Evolutionary conservation across 176 grass and related monocot genomes (phyloP).

Genomic region (Hyparrhenia diplandra): DNA sequence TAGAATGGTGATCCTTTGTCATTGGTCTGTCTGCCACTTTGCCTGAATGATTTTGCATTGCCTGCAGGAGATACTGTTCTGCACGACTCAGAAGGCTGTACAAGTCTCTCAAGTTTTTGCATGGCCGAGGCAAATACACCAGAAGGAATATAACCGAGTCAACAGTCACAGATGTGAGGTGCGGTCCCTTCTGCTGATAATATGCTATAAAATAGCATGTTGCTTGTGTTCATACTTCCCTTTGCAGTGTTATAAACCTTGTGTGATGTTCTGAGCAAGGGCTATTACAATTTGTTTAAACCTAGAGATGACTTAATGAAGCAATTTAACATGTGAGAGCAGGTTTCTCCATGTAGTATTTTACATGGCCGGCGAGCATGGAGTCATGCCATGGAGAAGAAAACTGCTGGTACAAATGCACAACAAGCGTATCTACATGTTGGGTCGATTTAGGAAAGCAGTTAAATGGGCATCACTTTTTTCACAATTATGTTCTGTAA

Average conservation of each 20-base stretch:
- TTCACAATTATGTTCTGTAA: slow-evolving; percentile 76
- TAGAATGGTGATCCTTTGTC: background rate
- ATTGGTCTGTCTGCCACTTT: slow-evolving; percentile 5
- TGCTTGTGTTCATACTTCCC: background rate
- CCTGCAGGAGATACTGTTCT: slow-evolving; percentile 84
- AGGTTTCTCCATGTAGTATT: slow-evolving; percentile 91
- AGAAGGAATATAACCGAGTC: slow-evolving; percentile 74
- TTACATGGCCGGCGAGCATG: slow-evolving; percentile 95
- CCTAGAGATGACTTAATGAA: background rate
- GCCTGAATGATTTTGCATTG: slow-evolving; percentile 35
- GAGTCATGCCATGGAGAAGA: slow-evolving; percentile 99
- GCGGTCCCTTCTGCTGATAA: slow-evolving; percentile 18
- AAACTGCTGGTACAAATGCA: slow-evolving; percentile 80
- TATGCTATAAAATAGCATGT: background rate
- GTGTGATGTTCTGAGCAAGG: background rate
- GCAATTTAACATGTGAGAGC: slow-evolving; percentile 18
- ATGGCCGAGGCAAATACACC: slow-evolving; percentile 90
- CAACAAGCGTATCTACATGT: slow-evolving; percentile 84
- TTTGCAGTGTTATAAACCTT: background rate
- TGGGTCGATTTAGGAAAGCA: slow-evolving; percentile 93
- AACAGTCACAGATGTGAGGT: slow-evolving; percentile 90
- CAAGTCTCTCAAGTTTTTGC: slow-evolving; percentile 88
- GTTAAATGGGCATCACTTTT: slow-evolving; percentile 94
- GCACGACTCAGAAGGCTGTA: slow-evolving; percentile 84
- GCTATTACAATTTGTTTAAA: background rate